Evolutionary conservation across 2,329 filamentous ascomycete genomes (phyloP).

Genomic region (Grosmannia penicillata): DNA sequence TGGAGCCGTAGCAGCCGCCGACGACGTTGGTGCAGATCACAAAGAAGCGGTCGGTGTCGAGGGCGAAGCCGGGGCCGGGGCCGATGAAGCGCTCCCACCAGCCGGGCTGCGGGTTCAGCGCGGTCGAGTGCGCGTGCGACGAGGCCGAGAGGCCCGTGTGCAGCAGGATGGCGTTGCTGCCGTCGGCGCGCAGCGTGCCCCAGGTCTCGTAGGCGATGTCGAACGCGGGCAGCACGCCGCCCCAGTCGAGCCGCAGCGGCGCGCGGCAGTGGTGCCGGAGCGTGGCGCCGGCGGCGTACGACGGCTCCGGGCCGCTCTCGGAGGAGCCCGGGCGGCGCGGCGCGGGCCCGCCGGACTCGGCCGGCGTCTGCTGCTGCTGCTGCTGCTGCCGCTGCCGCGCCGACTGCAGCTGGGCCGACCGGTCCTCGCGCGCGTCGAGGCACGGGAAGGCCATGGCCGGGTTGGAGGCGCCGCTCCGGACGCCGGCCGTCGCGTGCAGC

Average conservation of each 20-base stretch:
- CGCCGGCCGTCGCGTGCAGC: slow-evolving; percentile 12
- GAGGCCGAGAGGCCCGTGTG: slow-evolving; percentile 95
- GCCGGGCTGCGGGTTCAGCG: slow-evolving; percentile 68
- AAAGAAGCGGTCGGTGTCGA: slow-evolving; percentile 86
- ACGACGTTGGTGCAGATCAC: slow-evolving; percentile 95
- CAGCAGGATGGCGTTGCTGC: slow-evolving; percentile 77
- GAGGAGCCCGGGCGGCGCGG: slow-evolving; percentile 35
- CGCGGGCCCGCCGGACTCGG: neutral
- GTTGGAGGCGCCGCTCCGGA: slow-evolving; percentile 44
- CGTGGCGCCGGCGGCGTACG: slow-evolving; percentile 83
- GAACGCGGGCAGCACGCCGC: slow-evolving; percentile 78
- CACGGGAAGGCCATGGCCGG: slow-evolving; percentile 83
- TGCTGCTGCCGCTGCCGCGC: neutral
- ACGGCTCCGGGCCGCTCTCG: slow-evolving; percentile 73
- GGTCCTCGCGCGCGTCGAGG: slow-evolving; percentile 68
- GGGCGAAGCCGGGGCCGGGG: slow-evolving; percentile 62
- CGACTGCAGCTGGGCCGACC: slow-evolving; percentile 58
- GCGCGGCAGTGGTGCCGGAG: slow-evolving; percentile 59
- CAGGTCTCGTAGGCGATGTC: slow-evolving; percentile 88
- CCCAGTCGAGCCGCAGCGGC: slow-evolving; percentile 81
- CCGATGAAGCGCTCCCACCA: slow-evolving; percentile 99
- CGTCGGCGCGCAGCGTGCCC: slow-evolving; percentile 66
- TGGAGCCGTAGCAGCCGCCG: slow-evolving; percentile 91
- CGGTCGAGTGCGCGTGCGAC: slow-evolving; percentile 90
- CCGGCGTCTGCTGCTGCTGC: neutral